phyloP scores from a whole-genome alignment of 129 eudicot species.

The Artemisia annua region DNA sequence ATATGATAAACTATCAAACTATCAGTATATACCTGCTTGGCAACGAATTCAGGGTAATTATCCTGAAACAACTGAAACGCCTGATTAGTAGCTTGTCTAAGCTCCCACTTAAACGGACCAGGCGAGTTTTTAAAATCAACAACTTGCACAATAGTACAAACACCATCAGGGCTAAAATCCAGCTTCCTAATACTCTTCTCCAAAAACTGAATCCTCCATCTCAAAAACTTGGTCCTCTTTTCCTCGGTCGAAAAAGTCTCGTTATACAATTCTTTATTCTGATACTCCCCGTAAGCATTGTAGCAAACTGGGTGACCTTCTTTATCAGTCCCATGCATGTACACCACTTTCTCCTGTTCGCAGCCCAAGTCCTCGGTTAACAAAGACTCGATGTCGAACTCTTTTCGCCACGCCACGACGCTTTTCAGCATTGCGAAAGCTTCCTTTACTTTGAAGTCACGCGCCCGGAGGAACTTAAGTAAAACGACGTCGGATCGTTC shows the following conservation, averaged over 20 bases:
- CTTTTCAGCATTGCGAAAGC: slow-evolving; percentile 71
- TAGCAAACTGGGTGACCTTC: slow-evolving; percentile 92
- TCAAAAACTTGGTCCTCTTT: slow-evolving; percentile 61
- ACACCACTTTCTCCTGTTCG: slow-evolving; percentile 69
- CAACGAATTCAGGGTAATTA: slow-evolving; percentile 91
- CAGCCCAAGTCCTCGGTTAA: slow-evolving; percentile 54
- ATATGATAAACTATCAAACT: no score
- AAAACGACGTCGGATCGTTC: slow-evolving; percentile 69
- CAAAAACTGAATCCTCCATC: slow-evolving; percentile 76
- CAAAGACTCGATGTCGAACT: slow-evolving; percentile 62
- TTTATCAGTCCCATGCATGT: slow-evolving; percentile 66
- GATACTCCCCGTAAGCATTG: slow-evolving; percentile 82
- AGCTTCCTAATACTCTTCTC: slow-evolving; percentile 76
- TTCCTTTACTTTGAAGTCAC: slow-evolving; percentile 86
- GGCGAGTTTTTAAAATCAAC: slow-evolving; percentile 86
- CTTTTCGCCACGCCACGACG: slow-evolving; percentile 69
- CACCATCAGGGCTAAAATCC: slow-evolving; percentile 78
- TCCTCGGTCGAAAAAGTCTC: slow-evolving; percentile 69
- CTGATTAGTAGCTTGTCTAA: slow-evolving; percentile 72
- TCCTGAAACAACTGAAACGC: slow-evolving; percentile 86
- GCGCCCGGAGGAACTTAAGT: slow-evolving; percentile 72
- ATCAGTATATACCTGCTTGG: slow-evolving; percentile 62
- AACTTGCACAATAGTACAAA: slow-evolving; percentile 66
- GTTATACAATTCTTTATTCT: slow-evolving; percentile 68
- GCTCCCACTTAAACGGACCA: slow-evolving; percentile 69